Percentiles rank a stretch among this genome's conserved stretches.
These are phyloP conservation scores for Ceratobasidium sp. DNA, from an alignment of 1,284 basidiomycete species.

Conservation along the genomic window DNA sequence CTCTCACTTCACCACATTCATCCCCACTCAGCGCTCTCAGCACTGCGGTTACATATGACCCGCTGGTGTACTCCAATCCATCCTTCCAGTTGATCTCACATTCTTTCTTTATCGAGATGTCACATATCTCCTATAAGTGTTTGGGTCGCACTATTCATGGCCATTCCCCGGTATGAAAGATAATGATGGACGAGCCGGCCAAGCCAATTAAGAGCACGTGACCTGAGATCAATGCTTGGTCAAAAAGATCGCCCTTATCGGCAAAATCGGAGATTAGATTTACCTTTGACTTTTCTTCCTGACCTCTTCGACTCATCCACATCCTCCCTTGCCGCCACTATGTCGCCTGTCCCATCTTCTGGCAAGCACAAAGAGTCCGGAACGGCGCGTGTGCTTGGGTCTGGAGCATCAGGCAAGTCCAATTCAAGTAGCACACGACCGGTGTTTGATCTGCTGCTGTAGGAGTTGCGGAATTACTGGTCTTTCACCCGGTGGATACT, in stretches of 20 bases:
- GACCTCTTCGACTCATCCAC: conserved; percentile 10
- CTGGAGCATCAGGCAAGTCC: conserved; percentile 86
- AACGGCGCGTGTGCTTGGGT: conserved; percentile 91
- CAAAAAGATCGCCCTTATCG: not conserved
- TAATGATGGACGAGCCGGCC: not conserved
- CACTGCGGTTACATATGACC: too few relatives aligned
- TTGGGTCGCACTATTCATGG: too few relatives aligned
- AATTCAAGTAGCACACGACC: not conserved
- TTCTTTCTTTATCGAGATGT: too few relatives aligned
- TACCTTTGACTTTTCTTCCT: conserved; percentile 30
- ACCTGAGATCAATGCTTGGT: not conserved
- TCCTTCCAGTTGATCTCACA: too few relatives aligned
- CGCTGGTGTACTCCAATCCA: too few relatives aligned
- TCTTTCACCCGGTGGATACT: conserved; percentile 95
- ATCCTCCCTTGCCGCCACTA: conserved; percentile 8
- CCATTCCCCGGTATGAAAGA: too few relatives aligned
- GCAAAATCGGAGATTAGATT: conserved; percentile 42
- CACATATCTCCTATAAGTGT: too few relatives aligned
- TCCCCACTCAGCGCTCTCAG: too few relatives aligned
- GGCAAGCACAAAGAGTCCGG: conserved; percentile 88
- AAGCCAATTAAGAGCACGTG: not conserved
- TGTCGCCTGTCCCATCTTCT: conserved; percentile 35
- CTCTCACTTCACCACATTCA: too few relatives aligned
- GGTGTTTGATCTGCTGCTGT: not conserved
- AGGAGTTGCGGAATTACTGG: conserved; percentile 94